These are phyloP conservation scores for Hydrangea macrophylla DNA, from an alignment of 148 eudicot genomes.

Conservation along the genomic window DNA sequence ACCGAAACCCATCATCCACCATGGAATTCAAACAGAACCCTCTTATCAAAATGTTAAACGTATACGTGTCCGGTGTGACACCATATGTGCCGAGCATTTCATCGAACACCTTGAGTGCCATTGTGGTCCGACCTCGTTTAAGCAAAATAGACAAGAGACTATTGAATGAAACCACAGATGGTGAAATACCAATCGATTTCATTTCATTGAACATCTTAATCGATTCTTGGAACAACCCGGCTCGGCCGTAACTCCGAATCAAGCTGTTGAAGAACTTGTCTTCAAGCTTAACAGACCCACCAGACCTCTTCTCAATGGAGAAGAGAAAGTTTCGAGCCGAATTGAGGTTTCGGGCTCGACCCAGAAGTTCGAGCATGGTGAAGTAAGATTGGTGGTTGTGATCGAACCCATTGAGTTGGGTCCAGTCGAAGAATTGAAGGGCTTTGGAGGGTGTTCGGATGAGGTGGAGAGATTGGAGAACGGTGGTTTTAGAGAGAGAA, in stretches of 20 bases:
- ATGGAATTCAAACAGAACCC: slow-evolving; percentile 43
- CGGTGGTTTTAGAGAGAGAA: slow-evolving; percentile 36
- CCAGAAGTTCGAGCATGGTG: slow-evolving; percentile 32
- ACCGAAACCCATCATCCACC: slow-evolving; percentile 42
- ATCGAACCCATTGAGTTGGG: slow-evolving; percentile 20
- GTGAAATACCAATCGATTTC: slow-evolving; percentile 38
- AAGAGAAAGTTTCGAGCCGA: slow-evolving; percentile 34
- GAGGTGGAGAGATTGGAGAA: slow-evolving; percentile 39
- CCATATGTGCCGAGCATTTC: slow-evolving; percentile 49
- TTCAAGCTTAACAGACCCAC: slow-evolving; percentile 17
- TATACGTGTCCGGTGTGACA: slow-evolving; percentile 34
- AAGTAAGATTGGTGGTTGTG: slow-evolving; percentile 29
- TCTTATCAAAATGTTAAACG: slow-evolving; percentile 41
- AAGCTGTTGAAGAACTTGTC: slow-evolving; percentile 37
- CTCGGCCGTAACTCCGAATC: slow-evolving; percentile 36
- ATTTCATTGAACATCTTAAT: slow-evolving; percentile 29
- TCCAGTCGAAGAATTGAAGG: slow-evolving; percentile 42
- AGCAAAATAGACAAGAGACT: slow-evolving; percentile 31
- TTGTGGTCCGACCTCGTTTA: slow-evolving; percentile 33
- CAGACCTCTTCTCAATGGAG: slow-evolving; percentile 23
- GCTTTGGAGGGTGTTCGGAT: slow-evolving; percentile 34
- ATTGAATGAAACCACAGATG: slow-evolving; percentile 39
- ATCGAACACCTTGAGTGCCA: slow-evolving; percentile 34
- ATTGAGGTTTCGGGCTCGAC: slow-evolving; percentile 32
- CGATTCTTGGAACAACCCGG: slow-evolving; percentile 41